These are phyloP conservation scores for Corymbia citriodora DNA, from an alignment of 441 rosid genomes.

Conservation along the genomic window DNA sequence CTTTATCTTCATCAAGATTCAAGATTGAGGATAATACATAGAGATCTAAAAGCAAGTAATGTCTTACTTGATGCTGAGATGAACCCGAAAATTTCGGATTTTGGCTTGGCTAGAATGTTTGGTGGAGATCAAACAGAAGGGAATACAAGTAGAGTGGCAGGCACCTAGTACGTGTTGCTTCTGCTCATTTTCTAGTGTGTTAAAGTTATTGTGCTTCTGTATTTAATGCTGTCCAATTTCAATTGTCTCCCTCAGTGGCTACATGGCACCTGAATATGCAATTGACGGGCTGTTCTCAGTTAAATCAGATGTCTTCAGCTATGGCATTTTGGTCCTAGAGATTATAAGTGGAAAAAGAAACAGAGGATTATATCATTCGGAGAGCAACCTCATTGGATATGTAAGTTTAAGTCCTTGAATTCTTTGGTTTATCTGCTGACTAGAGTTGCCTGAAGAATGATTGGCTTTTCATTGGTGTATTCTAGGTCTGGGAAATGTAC, in stretches of 20 bases:
- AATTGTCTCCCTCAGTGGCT: not conserved
- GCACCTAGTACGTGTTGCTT: not conserved
- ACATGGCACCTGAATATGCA: not conserved
- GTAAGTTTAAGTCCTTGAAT: not conserved
- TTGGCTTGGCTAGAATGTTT: not conserved
- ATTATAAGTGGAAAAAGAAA: not conserved
- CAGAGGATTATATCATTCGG: not conserved
- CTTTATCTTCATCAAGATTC: constrained; percentile 7
- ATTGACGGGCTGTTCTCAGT: not conserved
- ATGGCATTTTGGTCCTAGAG: not conserved
- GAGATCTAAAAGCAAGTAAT: not conserved
- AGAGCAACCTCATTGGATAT: not conserved
- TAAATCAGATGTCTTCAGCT: not conserved
- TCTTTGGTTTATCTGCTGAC: not conserved
- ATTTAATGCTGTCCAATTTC: not conserved
- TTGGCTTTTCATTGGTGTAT: not conserved
- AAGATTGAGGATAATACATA: not conserved
- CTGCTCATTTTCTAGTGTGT: not conserved
- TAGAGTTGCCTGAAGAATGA: not conserved
- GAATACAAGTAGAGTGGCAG: not conserved
- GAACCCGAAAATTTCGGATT: not conserved
- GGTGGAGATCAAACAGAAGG: not conserved
- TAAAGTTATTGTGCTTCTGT: not conserved
- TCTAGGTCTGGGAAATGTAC: not conserved
- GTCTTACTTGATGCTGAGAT: not conserved